These are phyloP conservation scores for Gastrolobium villosum DNA, from an alignment of 306 rosid species.

Conservation along the genomic window DNA sequence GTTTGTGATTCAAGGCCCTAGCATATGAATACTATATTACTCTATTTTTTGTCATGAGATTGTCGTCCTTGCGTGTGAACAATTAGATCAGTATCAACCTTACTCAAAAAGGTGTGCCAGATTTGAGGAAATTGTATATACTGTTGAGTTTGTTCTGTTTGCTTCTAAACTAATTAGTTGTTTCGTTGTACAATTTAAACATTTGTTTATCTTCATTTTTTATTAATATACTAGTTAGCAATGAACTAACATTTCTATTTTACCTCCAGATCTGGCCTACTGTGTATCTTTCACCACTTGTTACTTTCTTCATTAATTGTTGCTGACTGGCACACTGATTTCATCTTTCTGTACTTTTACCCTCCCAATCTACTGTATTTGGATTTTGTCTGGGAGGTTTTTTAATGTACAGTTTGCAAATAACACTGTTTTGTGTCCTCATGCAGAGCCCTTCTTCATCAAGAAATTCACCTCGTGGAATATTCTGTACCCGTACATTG, in stretches of 20 bases:
- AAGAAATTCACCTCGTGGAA: constrained; percentile 75
- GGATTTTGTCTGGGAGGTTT: constrained; percentile 2
- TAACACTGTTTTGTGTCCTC: constrained; percentile 24
- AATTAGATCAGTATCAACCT: constrained; percentile 12
- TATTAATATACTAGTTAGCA: background rate
- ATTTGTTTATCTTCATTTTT: background rate
- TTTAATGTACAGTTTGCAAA: background rate
- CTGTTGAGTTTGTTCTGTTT: background rate
- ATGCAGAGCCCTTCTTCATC: constrained; percentile 71
- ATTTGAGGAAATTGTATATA: constrained; percentile 13
- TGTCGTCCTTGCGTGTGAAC: background rate
- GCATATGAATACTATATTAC: background rate
- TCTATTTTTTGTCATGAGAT: background rate
- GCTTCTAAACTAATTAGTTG: background rate
- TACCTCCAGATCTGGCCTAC: background rate
- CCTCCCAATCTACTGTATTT: background rate
- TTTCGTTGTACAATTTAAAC: background rate
- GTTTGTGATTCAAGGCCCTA: background rate
- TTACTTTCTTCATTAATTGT: constrained; percentile 24
- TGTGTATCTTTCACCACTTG: background rate
- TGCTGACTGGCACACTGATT: constrained; percentile 7
- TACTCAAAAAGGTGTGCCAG: constrained; percentile 2
- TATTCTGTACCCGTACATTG: constrained; percentile 85
- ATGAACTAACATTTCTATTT: background rate
- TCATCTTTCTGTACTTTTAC: background rate